Base-by-base conservation (phyloP, 2,329 filamentous ascomycete genomes). In the Trichoderma cornu-damae region DNA sequence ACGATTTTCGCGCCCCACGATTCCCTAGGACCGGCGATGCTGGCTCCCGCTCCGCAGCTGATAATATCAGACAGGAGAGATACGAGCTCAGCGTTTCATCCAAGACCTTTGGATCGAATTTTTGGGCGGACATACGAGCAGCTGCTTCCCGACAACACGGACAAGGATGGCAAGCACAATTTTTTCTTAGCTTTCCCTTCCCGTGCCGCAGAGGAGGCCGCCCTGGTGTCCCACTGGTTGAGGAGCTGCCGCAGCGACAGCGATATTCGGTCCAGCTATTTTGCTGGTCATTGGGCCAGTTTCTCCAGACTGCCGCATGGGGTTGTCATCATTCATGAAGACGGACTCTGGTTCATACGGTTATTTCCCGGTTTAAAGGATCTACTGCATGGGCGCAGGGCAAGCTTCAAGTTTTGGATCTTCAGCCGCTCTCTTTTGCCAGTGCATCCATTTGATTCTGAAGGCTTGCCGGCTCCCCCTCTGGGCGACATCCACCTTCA, bases 101-200 rank as follows among this genome's bases (percentile, higher is more conserved):
- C 62, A 26, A 61, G 63, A 7, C 55, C 70, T 4, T 66, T 69
- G 26, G 59, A 67, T n/a, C 54, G 63, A 9, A 47, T 73, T 14
- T 62, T 74, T 9, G 66, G 63, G 2, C 62, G 73, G 16, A 66
- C 69, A 11, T 74, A 72, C 44, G 59, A 68, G 9, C 59, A 62
- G 7, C 67, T 75, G 1, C 51, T 69, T 22, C 64, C 68, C 56
- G 12, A 24, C 52, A 24, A 44, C 46, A 60, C 26, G 52, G 59
- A 18, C 6, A 64, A 42, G 6, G 14, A 26, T 14, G 35, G 12
- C 9, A 53, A 61, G 24, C 63, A 67, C 3, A 63, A 61, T 22
- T 77, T 82, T 61, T 83, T 77, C 59, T 64, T 84, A 1, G 68
- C 76, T 2, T 83, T 83, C 49, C 79, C 81, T 0, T 62, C 64